Base-by-base conservation (phyloP, 495 filamentous ascomycete genomes). In the Aspergillus steynii region DNA sequence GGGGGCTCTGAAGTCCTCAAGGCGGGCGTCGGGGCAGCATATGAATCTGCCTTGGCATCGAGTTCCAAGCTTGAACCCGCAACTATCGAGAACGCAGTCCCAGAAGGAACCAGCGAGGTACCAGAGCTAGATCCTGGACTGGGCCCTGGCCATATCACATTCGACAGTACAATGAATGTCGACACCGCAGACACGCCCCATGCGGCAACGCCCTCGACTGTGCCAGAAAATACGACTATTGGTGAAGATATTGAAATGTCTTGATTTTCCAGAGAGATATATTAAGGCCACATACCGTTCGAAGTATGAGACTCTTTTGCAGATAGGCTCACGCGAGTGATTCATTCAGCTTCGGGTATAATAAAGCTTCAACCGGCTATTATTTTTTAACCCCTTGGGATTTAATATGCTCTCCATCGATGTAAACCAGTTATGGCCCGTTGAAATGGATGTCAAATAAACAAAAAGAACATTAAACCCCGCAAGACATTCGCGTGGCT, bases 241-340 rank as follows among this genome's bases (percentile, higher is more conserved):
- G 69, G 74, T 60, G 78, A 64, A 46, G 79, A 80, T 66, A 61
- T 77, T 50, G 77, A 80, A 50, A 81, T 81, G 74, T 72, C 68
- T 51, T 76, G 64, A 69, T 10, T 42, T 20, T 42, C 37, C 12
- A 10, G 37, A 2, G 37, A 42, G 3, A 42, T 14, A 3, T 42
- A 8, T 14, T 3, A 42, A 10, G 5, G 9, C 12, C 5, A 3
- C 9, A 42, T 42, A 42, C 37, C 37, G 14, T 2, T 14, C 14
- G 37, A 1, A 42, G 10, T 42, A 42, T 42, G 37, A 42, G 14
- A 14, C 37, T 42, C 9, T 42, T 15, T 42, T 15, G 37, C 37
- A 42, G 10, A 0, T 12, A 15, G 5, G 2, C 10, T 37, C 5
- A 10, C 7, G 31, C 4, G 31, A 7, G 3, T 32, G 31, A 32